A percentile compares a stretch with the other conserved stretches of the same genome.
phyloP scores from a whole-genome alignment of 164 flowering plant genomes.

The Vitis rotundifolia region DNA sequence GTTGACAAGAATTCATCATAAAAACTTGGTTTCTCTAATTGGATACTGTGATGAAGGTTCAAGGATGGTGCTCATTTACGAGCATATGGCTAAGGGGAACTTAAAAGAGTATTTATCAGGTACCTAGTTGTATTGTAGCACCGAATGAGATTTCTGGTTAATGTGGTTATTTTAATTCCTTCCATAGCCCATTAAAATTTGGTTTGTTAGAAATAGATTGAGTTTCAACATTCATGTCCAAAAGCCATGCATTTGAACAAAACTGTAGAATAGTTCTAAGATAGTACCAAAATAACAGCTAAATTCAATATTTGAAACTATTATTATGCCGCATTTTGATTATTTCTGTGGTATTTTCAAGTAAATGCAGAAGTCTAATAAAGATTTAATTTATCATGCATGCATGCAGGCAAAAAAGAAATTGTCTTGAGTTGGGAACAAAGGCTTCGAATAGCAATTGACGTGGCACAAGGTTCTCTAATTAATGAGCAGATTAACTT shows the following conservation, averaged over 20 bases:
- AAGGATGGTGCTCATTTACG: constrained; percentile 30
- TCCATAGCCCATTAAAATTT: neutral
- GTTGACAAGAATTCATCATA: constrained; percentile 30
- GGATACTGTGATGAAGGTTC: constrained; percentile 34
- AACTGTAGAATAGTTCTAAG: no score
- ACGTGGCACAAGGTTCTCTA: constrained; percentile 32
- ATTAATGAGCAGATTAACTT: neutral
- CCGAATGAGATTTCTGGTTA: neutral
- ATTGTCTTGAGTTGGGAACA: constrained; percentile 27
- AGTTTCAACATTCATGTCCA: no score
- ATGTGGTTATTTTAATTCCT: neutral
- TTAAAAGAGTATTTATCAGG: constrained; percentile 31
- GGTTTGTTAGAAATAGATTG: no score
- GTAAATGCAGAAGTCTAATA: no score
- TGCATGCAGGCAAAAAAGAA: constrained; percentile 10
- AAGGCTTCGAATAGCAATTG: constrained; percentile 32
- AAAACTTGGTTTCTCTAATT: constrained; percentile 26
- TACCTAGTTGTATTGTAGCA: neutral
- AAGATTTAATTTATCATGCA: no score
- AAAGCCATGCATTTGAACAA: no score
- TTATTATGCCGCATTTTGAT: no score
- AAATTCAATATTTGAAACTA: no score
- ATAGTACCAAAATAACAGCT: no score
- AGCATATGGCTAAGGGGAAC: constrained; percentile 41
- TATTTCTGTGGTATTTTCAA: no score